Percentiles rank a stretch among this genome's conserved stretches.
Evolutionary conservation across 352 stramenopile species (phyloP).

Genomic region (Ophiocytium majus): DNA sequence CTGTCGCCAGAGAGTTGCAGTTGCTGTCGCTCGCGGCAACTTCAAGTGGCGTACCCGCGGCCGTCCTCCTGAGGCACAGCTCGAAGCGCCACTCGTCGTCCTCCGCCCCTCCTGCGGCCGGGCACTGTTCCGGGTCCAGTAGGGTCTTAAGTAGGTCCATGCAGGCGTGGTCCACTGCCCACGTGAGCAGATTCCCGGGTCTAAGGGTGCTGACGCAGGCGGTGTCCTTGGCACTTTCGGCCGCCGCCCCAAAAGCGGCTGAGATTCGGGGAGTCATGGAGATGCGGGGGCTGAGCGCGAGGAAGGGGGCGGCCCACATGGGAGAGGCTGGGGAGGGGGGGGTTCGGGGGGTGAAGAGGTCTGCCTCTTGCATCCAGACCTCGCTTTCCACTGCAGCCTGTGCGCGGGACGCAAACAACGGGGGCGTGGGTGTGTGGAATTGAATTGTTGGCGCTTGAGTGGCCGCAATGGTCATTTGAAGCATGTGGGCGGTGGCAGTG

Average conservation of each 20-base stretch:
- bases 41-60: neutral
- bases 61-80: neutral
- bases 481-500: no score
- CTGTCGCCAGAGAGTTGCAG: neutral
- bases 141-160: neutral
- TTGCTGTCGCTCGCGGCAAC: neutral
- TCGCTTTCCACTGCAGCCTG: neutral
- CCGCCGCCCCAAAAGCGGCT: no score
- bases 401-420: no score
- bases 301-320: neutral
- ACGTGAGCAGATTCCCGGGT: neutral
- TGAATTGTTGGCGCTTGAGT: no score
- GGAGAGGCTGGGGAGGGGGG: no score
- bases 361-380: neutral
- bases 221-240: no score
- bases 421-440: no score
- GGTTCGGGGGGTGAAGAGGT: neutral
- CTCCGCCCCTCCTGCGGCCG: neutral
- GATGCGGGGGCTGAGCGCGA: no score
- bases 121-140: neutral
- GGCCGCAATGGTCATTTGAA: no score
- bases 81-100: neutral
- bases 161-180: neutral
- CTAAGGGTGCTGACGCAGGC: no score
- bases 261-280: neutral